Evolutionary conservation across 106 monocot genomes (phyloP).

Genomic region (Acanthochlamys bracteata): DNA sequence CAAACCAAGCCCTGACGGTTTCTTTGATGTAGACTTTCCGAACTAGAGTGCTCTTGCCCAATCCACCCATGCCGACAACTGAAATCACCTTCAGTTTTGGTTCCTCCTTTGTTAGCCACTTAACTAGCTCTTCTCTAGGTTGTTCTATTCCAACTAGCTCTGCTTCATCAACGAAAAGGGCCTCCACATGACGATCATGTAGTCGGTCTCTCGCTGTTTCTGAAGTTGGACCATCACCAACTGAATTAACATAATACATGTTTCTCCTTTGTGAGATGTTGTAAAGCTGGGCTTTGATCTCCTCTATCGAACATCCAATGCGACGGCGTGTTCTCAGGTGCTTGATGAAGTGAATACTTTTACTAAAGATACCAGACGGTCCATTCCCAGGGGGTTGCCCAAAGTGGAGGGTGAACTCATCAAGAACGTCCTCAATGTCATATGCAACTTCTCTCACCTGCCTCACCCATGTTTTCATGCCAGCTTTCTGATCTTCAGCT

Average conservation of each 20-base stretch:
- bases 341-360: constrained; percentile 4
- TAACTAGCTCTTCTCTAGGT: constrained; percentile 7
- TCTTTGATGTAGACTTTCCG: constrained; percentile 13
- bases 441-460: constrained; percentile 17
- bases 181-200: constrained; percentile 18
- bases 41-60: constrained; percentile 31
- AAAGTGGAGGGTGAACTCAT: constrained; percentile 11
- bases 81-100: constrained; percentile 11
- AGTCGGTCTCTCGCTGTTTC: constrained; percentile 5
- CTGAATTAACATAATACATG: neutral
- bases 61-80: constrained; percentile 30
- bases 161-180: constrained; percentile 17
- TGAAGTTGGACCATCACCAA: neutral
- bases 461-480: constrained; percentile 7
- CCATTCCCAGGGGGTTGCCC: constrained; percentile 3
- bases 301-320: constrained; percentile 5
- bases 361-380: neutral
- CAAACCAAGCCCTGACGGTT: constrained; percentile 6
- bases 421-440: constrained; percentile 25
- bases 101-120: constrained; percentile 6
- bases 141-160: constrained; percentile 19
- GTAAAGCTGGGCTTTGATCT: constrained; percentile 4
- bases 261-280: constrained; percentile 13
- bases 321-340: constrained; percentile 9
- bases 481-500: constrained; percentile 8